Evolutionary conservation across 345 rosid species (phyloP), one percentile per base, ranked within the genome.

Genomic region (Rhizophora mangle): DNA sequence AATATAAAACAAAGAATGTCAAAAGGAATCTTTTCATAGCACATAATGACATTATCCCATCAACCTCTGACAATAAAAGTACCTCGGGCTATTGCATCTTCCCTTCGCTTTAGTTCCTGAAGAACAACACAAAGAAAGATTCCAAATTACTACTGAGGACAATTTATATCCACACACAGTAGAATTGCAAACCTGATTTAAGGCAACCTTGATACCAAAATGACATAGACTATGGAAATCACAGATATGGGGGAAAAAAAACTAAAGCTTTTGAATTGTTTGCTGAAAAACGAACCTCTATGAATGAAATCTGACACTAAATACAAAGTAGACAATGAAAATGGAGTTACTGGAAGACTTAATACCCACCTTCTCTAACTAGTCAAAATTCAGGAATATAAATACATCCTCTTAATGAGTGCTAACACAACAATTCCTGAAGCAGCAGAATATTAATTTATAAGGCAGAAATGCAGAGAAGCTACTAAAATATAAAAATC

Each of bases 71-170:
- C 15, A 53, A 58, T 57, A 2, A 63, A 66, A 55, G 70, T 80
- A 87, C 99, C 75, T 81, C 75, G 73, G 34, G 89, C 80, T 53
- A 89, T 77, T 68, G 97, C 97, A 19, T 95, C 99, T 83, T 95
- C 99, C 76, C 78, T 89, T 65, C 90, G 78, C 82, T 90, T 90
- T 69, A 95, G 79, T 74, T 90, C 99, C 97, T 95, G 87, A 56
- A 68, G 52, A 68, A 75, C 55, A 63, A 60, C 46, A 34, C 37
- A 2, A 71, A 63, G 64, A 65, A 70, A 69, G 26, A 52, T 6
- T 70, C 36, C 46, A 32, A 47, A 60, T 61, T 52, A 67, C 18
- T 24, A 54, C 0, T 4, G 47, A 68, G 24, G 52, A 53, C 21
- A 63, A 43, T 27, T 39, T 54, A n/a, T 49, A 16, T 63, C 68